Conservation (phyloP, 2,329 filamentous ascomycete genomes). For the Diaporthe destruens region DNA sequence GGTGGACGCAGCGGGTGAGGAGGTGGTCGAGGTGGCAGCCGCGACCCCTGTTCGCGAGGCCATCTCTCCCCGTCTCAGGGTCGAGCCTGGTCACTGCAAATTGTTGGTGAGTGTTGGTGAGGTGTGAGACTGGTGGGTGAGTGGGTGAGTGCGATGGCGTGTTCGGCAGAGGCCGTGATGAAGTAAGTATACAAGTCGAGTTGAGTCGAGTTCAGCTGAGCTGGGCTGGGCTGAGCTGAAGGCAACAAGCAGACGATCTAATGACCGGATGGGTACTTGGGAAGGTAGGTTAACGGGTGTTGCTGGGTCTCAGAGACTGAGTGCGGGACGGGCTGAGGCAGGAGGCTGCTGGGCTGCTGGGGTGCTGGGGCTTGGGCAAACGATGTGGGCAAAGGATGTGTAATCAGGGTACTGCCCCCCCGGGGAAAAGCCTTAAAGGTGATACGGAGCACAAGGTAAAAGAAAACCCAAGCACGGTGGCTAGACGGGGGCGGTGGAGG, state of each 20-base stretch:
- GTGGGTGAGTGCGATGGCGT: background rate
- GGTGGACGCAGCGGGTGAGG: slow-evolving; percentile 28
- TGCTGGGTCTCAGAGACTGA: background rate
- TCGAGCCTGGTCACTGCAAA: slow-evolving; percentile 14
- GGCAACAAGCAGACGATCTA: slow-evolving; percentile 4
- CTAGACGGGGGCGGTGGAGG: slow-evolving; percentile 16
- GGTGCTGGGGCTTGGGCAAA: background rate
- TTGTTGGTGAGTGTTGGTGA: background rate
- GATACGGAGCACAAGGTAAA: background rate
- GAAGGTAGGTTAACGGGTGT: background rate
- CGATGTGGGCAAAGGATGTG: background rate
- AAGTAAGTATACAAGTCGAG: background rate
- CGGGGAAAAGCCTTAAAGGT: background rate
- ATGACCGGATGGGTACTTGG: slow-evolving; percentile 12
- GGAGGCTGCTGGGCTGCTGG: background rate
- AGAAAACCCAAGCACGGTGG: background rate
- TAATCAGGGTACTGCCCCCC: background rate
- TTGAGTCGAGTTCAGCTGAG: background rate
- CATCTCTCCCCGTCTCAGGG: slow-evolving; percentile 18
- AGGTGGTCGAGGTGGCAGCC: slow-evolving; percentile 25
- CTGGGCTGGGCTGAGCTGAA: background rate
- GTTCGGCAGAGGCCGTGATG: background rate
- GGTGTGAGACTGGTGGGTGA: background rate
- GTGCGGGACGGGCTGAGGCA: slow-evolving; percentile 2
- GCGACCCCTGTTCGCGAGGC: slow-evolving; percentile 28